Percentiles rank a stretch among this genome's conserved stretches.
Evolutionary conservation across 192 early-diverging fungal species (phyloP).

Genomic region (Coemansia sp.): DNA sequence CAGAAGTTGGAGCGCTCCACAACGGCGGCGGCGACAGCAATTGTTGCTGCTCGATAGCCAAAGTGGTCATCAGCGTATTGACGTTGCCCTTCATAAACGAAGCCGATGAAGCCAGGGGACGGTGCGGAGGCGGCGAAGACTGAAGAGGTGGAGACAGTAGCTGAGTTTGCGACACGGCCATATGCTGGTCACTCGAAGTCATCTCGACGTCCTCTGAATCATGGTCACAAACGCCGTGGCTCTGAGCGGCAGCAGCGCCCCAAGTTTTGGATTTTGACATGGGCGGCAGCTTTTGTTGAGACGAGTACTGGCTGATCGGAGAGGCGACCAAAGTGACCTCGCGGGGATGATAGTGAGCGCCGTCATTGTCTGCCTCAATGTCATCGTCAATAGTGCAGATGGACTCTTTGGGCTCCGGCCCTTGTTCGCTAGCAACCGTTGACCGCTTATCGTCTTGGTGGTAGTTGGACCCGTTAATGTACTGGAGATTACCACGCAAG

Average conservation of each 20-base stretch:
- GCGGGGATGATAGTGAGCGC: conserved; percentile 14
- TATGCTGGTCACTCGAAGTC: conserved; percentile 8
- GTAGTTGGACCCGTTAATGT: conserved; percentile 22
- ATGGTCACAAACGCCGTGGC: background rate
- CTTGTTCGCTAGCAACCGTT: conserved; percentile 19
- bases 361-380: conserved; percentile 2
- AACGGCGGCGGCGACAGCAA: conserved; percentile 7
- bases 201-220: conserved; percentile 21
- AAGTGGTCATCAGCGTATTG: conserved; percentile 46
- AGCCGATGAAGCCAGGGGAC: background rate
- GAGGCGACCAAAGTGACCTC: conserved; percentile 1
- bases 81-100: conserved; percentile 31
- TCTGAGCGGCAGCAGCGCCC: conserved; percentile 6
- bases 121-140: background rate
- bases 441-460: conserved; percentile 1
- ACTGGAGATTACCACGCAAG: conserved; percentile 47
- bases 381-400: conserved; percentile 14
- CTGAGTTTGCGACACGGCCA: conserved; percentile 10
- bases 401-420: conserved; percentile 29
- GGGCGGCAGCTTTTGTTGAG: conserved; percentile 9
- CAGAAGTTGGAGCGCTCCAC: conserved; percentile 22
- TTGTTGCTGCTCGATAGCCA: conserved; percentile 25
- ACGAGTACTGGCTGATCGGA: conserved; percentile 7
- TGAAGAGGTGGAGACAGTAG: conserved; percentile 12
- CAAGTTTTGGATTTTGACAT: conserved; percentile 31